Evolutionary conservation across 768 basidiomycete genomes (phyloP).

Genomic region (Tylopilus rubrobrunneus): DNA sequence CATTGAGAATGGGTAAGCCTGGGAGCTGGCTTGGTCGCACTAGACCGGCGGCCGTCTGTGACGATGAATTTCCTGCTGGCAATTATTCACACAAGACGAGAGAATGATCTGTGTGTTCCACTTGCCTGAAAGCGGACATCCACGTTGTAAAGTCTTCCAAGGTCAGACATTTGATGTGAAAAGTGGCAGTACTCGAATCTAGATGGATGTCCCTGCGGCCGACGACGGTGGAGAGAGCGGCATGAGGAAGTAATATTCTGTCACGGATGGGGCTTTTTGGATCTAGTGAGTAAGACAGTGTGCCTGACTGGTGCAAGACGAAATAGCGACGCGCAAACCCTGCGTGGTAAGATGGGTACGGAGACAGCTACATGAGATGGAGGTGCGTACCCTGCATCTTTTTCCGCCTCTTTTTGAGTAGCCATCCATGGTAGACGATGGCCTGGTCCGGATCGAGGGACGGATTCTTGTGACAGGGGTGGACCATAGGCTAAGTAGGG

Average conservation of each 20-base stretch:
- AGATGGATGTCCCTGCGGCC: conserved; percentile 79
- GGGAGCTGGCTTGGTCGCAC: conserved; percentile 33
- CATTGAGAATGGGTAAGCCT: conserved; percentile 43
- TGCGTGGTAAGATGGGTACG: conserved; percentile 24
- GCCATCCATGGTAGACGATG: conserved; percentile 67
- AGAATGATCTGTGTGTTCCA: background rate
- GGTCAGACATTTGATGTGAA: conserved; percentile 78
- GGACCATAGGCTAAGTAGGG: background rate
- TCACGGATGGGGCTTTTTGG: conserved; percentile 71
- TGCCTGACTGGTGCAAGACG: conserved; percentile 59
- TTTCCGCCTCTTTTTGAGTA: conserved; percentile 83
- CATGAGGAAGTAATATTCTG: conserved; percentile 58
- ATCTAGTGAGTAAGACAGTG: conserved; percentile 72
- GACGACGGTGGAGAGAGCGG: conserved; percentile 73
- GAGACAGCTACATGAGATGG: background rate
- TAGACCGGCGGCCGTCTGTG: conserved; percentile 36
- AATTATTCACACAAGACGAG: conserved; percentile 16
- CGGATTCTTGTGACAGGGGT: background rate
- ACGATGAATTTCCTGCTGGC: conserved; percentile 55
- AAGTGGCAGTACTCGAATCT: conserved; percentile 71
- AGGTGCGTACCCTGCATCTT: conserved; percentile 71
- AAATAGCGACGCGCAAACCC: conserved; percentile 87
- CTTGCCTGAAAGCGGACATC: conserved; percentile 73
- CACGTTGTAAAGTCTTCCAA: conserved; percentile 67
- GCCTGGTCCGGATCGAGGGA: conserved; percentile 9